Percentiles rank a stretch among this genome's conserved stretches.
These are phyloP conservation scores for Ceratocystis diversiconidia DNA, from an alignment of 2,329 filamentous ascomycete species.

Conservation along the genomic window DNA sequence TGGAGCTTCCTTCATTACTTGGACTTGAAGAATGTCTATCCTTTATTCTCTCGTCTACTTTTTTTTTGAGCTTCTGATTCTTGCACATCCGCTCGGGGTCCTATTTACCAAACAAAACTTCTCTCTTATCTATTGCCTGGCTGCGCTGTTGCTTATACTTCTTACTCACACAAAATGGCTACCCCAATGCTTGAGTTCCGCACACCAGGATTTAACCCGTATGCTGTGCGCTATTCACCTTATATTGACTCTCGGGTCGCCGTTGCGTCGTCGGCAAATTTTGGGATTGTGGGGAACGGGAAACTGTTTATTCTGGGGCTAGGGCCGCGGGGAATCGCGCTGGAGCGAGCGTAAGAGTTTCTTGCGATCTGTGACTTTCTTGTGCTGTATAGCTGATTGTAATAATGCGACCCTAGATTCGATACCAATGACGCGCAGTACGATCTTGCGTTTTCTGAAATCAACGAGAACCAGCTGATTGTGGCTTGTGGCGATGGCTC, in stretches of 20 bases:
- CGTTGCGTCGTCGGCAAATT: conserved; percentile 83
- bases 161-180: conserved; percentile 27
- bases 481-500: conserved; percentile 85
- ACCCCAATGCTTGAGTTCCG: conserved; percentile 78
- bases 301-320: conserved; percentile 72
- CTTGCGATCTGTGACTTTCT: neutral
- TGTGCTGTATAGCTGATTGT: neutral
- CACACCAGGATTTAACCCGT: conserved; percentile 87
- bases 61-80: neutral
- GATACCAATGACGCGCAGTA: conserved; percentile 96
- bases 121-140: neutral
- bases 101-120: neutral
- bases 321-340: conserved; percentile 61
- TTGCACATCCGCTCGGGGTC: neutral
- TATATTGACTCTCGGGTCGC: conserved; percentile 94
- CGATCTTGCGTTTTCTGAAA: conserved; percentile 88
- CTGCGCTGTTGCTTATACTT: neutral
- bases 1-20: neutral
- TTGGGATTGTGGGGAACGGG: conserved; percentile 92
- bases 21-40: neutral
- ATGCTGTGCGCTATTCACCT: conserved; percentile 94
- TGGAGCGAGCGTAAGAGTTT: conserved; percentile 57
- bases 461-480: conserved; percentile 87
- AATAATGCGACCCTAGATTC: conserved; percentile 41
- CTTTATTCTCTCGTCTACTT: neutral